phyloP scores from a whole-genome alignment of 352 stramenopile genomes.

The Globisporangium parvum region DNA sequence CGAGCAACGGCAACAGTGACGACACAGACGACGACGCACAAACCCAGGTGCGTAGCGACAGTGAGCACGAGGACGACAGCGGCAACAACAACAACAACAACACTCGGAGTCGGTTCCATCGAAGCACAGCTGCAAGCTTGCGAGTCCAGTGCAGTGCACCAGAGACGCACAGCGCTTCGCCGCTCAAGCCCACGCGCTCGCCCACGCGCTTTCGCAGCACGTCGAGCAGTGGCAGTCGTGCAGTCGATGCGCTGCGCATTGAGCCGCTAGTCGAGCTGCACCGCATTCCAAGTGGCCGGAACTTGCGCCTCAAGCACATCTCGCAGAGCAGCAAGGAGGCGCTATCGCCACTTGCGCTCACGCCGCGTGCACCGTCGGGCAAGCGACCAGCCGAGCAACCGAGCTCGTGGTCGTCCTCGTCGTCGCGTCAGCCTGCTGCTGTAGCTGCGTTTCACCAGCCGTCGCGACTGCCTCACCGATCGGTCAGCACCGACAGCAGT shows the following conservation, averaged over 20 bases:
- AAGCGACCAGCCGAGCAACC: conserved; percentile 21
- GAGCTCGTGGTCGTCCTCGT: conserved; percentile 10
- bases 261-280: conserved; percentile 31
- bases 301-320: conserved; percentile 39
- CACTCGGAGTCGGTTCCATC: not conserved
- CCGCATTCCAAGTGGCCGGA: conserved; percentile 44
- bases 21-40: not conserved
- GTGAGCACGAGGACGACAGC: not conserved
- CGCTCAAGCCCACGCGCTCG: not conserved
- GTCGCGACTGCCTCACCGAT: not conserved
- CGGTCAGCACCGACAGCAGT: conserved; percentile 4
- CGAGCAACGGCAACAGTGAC: not conserved
- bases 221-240: not conserved
- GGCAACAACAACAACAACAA: not conserved
- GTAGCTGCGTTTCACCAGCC: too few species aligned
- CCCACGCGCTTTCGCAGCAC: not conserved
- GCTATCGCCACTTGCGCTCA: conserved; percentile 33
- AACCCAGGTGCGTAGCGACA: not conserved
- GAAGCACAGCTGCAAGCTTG: not conserved
- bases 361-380: conserved; percentile 34
- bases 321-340: conserved; percentile 23
- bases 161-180: not conserved
- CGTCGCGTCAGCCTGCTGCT: not conserved
- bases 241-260: conserved; percentile 8
- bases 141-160: not conserved